Conservation (phyloP, 331 rosid species). For the Quercus tomentella region DNA sequence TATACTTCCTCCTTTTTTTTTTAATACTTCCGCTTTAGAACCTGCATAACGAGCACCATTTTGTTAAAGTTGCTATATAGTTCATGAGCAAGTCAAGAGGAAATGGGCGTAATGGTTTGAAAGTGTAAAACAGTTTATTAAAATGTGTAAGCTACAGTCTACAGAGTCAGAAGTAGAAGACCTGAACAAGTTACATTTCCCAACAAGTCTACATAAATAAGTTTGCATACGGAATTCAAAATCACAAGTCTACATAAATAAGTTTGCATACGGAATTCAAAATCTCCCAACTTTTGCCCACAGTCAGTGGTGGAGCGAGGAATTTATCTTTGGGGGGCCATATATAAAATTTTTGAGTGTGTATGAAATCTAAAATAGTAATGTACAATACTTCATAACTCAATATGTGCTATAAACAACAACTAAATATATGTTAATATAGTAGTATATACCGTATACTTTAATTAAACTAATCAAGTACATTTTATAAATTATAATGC, state of each 20-base stretch:
- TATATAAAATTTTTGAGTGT: too few relatives aligned
- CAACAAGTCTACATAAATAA: not conserved
- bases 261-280: not conserved
- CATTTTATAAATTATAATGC: too few relatives aligned
- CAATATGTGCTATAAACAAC: too few relatives aligned
- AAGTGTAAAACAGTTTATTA: not conserved
- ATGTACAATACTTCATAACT: rapidly evolving
- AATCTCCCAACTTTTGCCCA: not conserved
- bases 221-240: not conserved
- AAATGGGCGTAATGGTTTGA: not conserved
- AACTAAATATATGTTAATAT: too few relatives aligned
- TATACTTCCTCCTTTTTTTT: conserved; percentile 10
- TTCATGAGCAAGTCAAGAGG: not conserved
- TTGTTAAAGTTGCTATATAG: not conserved
- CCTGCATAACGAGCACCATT: conserved; percentile 11
- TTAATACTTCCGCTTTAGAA: not conserved
- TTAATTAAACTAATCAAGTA: too few relatives aligned
- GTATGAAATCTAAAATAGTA: too few relatives aligned
- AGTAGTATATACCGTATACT: too few relatives aligned
- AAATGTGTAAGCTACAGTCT: not conserved
- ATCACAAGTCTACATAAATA: not conserved
- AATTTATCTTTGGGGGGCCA: too few relatives aligned
- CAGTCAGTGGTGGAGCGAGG: rapidly evolving
- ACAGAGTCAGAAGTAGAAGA: not conserved
- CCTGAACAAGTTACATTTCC: not conserved